Conservation (phyloP, 2,329 filamentous ascomycete species). For the Trichoderma koningiopsis region DNA sequence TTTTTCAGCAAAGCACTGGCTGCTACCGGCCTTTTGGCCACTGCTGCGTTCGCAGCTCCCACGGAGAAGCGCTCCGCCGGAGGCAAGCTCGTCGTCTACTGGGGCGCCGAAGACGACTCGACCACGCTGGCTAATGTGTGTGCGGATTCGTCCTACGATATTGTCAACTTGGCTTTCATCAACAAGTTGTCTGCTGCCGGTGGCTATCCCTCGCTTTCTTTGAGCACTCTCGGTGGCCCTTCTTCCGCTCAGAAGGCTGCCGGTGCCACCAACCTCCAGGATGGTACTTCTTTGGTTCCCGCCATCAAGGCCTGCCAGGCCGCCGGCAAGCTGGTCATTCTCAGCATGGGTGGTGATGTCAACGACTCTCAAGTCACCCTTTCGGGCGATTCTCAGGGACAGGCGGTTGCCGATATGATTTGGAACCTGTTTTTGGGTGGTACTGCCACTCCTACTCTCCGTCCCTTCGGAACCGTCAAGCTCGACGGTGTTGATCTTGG, state of each 20-base stretch:
- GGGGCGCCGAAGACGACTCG: constrained; percentile 30
- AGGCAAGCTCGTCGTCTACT: constrained; percentile 31
- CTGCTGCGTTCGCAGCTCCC: constrained; percentile 20
- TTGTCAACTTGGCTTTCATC: constrained; percentile 33
- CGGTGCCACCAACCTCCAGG: constrained; percentile 30
- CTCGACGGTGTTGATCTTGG: constrained; percentile 72
- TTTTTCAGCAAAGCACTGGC: constrained; percentile 25
- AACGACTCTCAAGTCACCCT: constrained; percentile 67
- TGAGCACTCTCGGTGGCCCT: constrained; percentile 22
- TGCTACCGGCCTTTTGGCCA: constrained; percentile 25
- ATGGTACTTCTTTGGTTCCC: constrained; percentile 28
- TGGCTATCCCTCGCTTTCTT: constrained; percentile 21
- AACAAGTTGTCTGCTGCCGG: constrained; percentile 29
- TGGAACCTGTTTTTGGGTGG: constrained; percentile 67
- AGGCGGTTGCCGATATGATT: constrained; percentile 58
- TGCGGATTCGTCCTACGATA: constrained; percentile 29
- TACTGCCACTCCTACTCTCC: constrained; percentile 47
- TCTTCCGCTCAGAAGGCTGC: constrained; percentile 28
- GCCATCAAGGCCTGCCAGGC: constrained; percentile 59
- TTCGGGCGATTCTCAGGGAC: constrained; percentile 49
- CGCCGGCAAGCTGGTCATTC: constrained; percentile 67
- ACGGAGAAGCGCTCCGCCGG: constrained; percentile 23
- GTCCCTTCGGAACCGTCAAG: constrained; percentile 67
- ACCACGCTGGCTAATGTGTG: constrained; percentile 29
- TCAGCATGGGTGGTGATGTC: constrained; percentile 69